These are phyloP conservation scores for Acacia acuminata DNA, from an alignment of 306 rosid genomes.

Conservation along the genomic window DNA sequence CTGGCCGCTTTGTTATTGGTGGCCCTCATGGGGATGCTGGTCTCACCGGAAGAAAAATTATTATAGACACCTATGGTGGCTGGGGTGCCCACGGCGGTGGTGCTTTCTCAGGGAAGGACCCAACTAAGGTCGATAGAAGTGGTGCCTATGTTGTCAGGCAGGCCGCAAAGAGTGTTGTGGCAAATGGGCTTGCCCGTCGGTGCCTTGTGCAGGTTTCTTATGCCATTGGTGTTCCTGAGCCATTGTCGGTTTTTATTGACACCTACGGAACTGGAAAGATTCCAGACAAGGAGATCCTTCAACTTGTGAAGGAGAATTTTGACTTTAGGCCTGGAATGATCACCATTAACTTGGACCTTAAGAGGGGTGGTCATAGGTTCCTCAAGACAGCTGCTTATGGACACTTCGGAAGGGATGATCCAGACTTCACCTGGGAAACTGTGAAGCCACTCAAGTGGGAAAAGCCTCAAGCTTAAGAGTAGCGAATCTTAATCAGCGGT, in stretches of 20 bases:
- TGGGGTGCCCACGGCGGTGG: slow-evolving; percentile 99
- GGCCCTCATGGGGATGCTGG: slow-evolving; percentile 99
- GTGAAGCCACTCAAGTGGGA: slow-evolving; percentile 99
- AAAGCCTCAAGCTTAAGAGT: slow-evolving; percentile 69
- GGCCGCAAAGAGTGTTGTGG: slow-evolving; percentile 98
- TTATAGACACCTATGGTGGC: slow-evolving; percentile 96
- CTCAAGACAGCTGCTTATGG: slow-evolving; percentile 98
- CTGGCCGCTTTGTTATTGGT: slow-evolving; percentile 98
- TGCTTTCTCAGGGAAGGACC: slow-evolving; percentile 99
- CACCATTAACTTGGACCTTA: slow-evolving; percentile 89
- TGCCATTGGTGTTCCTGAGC: slow-evolving; percentile 98
- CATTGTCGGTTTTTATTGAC: slow-evolving; percentile 84
- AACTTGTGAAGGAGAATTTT: slow-evolving; percentile 87
- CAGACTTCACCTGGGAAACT: slow-evolving; percentile 98
- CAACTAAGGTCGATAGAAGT: slow-evolving; percentile 99
- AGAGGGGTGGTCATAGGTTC: slow-evolving; percentile 92
- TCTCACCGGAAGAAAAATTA: slow-evolving; percentile 97
- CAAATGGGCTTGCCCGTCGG: slow-evolving; percentile 93
- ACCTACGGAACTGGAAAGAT: slow-evolving; percentile 88
- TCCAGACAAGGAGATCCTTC: slow-evolving; percentile 89
- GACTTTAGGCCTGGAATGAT: slow-evolving; percentile 99
- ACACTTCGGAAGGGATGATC: slow-evolving; percentile 96
- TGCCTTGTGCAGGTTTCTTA: slow-evolving; percentile 92
- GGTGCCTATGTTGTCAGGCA: slow-evolving; percentile 97
- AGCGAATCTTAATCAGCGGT: slow-evolving; percentile 5